phyloP scores from a whole-genome alignment of 1,284 basidiomycete genomes.

The Ceratobasidium papillatum region DNA sequence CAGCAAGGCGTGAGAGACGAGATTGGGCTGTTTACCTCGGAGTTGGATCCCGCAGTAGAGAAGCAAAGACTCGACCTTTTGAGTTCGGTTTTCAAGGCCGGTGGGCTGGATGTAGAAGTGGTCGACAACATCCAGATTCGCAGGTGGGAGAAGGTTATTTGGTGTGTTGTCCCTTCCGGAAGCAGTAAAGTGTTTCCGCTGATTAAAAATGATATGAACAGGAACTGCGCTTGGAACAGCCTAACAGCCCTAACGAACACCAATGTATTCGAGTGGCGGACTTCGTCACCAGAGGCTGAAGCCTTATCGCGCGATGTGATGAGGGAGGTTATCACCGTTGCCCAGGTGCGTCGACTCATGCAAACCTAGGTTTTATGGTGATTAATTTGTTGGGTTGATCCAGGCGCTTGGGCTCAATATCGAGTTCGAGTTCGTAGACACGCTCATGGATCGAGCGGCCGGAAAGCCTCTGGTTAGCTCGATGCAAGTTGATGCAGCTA shows the following conservation, averaged over 20 bases:
- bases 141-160: conserved; percentile 40
- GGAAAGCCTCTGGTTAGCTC: conserved; percentile 31
- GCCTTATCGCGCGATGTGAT: conserved; percentile 30
- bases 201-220: not conserved
- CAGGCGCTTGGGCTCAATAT: conserved; percentile 31
- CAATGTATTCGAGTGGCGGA: conserved; percentile 32
- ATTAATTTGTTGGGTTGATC: not conserved
- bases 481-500: conserved; percentile 38
- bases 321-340: conserved; percentile 38
- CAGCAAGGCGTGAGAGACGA: conserved; percentile 24
- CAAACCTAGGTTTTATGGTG: not conserved
- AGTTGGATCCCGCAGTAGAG: conserved; percentile 7
- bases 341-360: conserved; percentile 1
- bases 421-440: conserved; percentile 23
- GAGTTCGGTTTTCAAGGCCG: not conserved
- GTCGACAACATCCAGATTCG: conserved; percentile 27
- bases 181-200: not conserved
- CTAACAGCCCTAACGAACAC: conserved; percentile 35
- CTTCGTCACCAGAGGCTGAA: conserved; percentile 37
- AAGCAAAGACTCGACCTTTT: not conserved
- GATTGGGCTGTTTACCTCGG: conserved; percentile 19
- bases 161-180: conserved; percentile 10
- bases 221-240: conserved; percentile 42
- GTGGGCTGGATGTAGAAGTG: conserved; percentile 30
- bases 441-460: conserved; percentile 16